Base-by-base conservation (phyloP, 2,329 filamentous ascomycete genomes). In the Teratosphaeria gauchensis region DNA sequence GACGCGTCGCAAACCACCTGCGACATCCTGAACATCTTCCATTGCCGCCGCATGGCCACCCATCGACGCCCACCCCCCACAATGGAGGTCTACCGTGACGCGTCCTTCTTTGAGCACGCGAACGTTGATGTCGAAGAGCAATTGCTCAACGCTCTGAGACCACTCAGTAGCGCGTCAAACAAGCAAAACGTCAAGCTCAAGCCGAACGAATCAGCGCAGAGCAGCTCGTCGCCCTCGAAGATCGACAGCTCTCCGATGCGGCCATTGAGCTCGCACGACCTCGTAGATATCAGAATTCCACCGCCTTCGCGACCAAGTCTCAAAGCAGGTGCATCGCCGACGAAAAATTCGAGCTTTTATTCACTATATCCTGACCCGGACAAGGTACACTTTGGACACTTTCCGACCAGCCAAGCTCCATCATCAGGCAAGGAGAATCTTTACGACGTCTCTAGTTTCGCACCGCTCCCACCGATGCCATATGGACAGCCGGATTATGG, bases 181-280 rank as follows among this genome's bases (percentile, higher is more conserved):
- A 82, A 80, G 74, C 77, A 80, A 62, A 88, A 88, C 73, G 80
- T 86, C 66, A 76, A 86, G 58, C 80, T 92, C 66, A 84, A 87
- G 65, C 86, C 88, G 24, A 73, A 77, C 57, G 68, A 72, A 61
- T 72, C 77, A 66, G 75, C 80, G 68, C 80, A 77, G 67, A 80
- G 79, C 61, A 80, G 78, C 68, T 80, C 80, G 59, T 95, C 89
- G 57, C 90, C 89, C 11, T 82, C 81, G 68, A 95, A 94, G 75
- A 74, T 80, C 35, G 78, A 65, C 58, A 81, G 82, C 62, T 84
- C 86, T 53, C 85, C 80, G 46, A 80, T 80, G 62, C 81, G 80
- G 66, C 83, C 81, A 63, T 81, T 86, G 65, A 80, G 78, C 66
- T 80, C 79, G 72, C 84, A 79, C 69, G 84, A 83, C 68, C 77